A percentile compares a stretch with the other conserved stretches of the same genome.
Conservation (phyloP, 495 filamentous ascomycete species). For the Aspergillus baeticus region DNA sequence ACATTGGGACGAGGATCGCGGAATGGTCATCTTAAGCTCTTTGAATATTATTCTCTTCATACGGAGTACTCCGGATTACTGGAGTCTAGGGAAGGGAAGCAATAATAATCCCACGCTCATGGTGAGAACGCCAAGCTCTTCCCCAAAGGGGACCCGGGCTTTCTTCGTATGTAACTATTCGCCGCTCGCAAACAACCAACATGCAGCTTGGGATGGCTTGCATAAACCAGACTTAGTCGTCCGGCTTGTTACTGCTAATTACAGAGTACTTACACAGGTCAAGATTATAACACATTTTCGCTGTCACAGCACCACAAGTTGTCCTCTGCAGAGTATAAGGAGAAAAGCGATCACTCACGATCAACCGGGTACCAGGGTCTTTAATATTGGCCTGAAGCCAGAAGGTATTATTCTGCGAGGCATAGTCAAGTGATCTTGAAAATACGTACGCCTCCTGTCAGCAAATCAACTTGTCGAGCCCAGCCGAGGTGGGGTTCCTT, state of each 20-base stretch:
- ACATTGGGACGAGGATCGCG: too few relatives aligned
- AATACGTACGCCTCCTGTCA: conserved; percentile 1
- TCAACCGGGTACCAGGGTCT: conserved; percentile 8
- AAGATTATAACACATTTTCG: neutral
- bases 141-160: neutral
- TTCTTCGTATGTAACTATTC: neutral
- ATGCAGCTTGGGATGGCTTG: conserved; percentile 4
- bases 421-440: conserved; percentile 13
- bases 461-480: conserved; percentile 15
- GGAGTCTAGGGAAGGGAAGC: too few relatives aligned
- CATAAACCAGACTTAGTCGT: conserved; percentile 10
- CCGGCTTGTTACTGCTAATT: conserved; percentile 2
- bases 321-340: neutral
- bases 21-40: too few relatives aligned
- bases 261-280: neutral
- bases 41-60: too few relatives aligned
- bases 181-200: neutral
- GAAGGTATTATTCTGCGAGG: conserved; percentile 23
- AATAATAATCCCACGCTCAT: too few relatives aligned
- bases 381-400: conserved; percentile 19
- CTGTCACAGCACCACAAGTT: neutral
- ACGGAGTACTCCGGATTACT: too few relatives aligned
- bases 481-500: conserved; percentile 14
- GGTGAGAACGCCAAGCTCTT: too few relatives aligned
- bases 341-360: neutral